Evolutionary conservation across 1,284 basidiomycete species (phyloP), one percentile per base, ranked within the genome.

Genomic region (Termitomyces sp.): DNA sequence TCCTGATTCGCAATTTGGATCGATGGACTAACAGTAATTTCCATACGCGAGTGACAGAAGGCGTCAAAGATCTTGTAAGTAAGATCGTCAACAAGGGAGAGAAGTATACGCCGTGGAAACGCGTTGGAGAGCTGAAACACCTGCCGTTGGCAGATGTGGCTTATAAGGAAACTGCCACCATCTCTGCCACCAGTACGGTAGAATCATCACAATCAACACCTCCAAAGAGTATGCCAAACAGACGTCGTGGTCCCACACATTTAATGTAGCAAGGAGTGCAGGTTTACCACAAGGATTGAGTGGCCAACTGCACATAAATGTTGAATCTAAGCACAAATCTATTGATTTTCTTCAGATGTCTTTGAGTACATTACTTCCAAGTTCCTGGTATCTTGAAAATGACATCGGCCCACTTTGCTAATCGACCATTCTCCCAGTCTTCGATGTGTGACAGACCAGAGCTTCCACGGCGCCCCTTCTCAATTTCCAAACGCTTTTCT

Each of bases 301-400:
- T 18, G 46, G n/a, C 24, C 28, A 30, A 30, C 28, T 30, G 9
- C 28, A 30, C 28, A 30, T 30, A 7, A 21, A 11, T 14, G 21
- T 33, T 21, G 34, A 42, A 19, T 50, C n/a, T 19, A 53, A 31
- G 26, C 21, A n/a, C n/a, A 45, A 41, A 41, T 54, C 35, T 54
- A 44, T 51, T 49, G 45, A 49, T 54, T 50, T 54, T 39, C 35
- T 53, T 53, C 44, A 34, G 41, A 44, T 52, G 35, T 34, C 28
- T 50, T 31, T 13, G n/a, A 44, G 26, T 38, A 42, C 21, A 49
- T 49, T 8, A 61, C 57, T 68, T 80, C 93, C 94, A 97, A 58
- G 83, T 86, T 3, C 89, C 89, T 44, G 89, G 86, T 46, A 97
- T 88, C 59, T 82, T 83, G 56, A 77, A 76, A 39, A 93, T 81